These are phyloP conservation scores for Climacium dendroides DNA, from an alignment of 225 moss, liverwort and hornwort genomes.

Conservation along the genomic window DNA sequence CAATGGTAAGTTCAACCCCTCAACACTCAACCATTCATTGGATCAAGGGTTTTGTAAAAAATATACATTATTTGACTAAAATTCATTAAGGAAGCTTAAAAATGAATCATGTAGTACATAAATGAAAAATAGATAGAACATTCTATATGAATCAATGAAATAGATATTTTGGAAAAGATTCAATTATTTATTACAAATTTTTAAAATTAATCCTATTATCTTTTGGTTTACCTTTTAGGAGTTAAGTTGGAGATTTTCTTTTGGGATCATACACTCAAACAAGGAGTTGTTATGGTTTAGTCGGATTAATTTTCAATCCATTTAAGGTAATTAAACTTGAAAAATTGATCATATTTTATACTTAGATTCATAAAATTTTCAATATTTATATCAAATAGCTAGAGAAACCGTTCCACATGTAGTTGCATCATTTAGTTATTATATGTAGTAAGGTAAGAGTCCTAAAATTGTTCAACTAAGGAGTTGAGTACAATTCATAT, in stretches of 20 bases:
- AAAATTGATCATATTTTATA: too few species aligned
- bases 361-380: too few species aligned
- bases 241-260: not conserved
- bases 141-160: too few species aligned
- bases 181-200: too few species aligned
- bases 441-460: too few species aligned
- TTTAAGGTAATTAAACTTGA: not conserved
- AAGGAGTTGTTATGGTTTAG: not conserved
- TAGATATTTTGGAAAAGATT: not conserved
- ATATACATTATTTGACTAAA: rapidly evolving
- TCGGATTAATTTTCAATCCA: not conserved
- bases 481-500: too few species aligned
- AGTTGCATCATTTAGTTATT: too few species aligned
- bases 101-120: not conserved
- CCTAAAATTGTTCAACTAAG: too few species aligned
- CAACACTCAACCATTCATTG: not conserved
- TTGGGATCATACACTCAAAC: not conserved
- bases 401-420: too few species aligned
- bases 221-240: too few species aligned
- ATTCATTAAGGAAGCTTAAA: not conserved
- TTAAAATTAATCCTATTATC: not conserved
- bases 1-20: too few species aligned
- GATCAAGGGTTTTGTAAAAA: not conserved
- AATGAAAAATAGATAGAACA: not conserved
- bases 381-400: too few species aligned